Conservation (phyloP, 1,284 basidiomycete genomes). For the Golubevia pallescens region DNA sequence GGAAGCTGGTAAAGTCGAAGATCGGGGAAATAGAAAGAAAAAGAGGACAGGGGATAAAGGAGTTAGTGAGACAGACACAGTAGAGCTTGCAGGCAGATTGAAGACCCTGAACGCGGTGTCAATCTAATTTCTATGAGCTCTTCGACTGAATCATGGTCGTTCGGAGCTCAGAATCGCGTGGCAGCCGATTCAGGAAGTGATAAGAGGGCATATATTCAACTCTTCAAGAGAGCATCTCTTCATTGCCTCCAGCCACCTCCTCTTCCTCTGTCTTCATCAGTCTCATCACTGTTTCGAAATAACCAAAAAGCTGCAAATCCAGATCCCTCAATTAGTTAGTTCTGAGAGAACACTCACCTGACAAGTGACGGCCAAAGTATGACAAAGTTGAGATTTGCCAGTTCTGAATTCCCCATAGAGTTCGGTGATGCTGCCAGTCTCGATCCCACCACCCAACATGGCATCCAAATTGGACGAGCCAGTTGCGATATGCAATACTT, state of each 20-base stretch:
- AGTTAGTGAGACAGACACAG: too few relatives aligned
- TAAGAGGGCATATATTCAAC: neutral
- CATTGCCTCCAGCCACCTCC: neutral
- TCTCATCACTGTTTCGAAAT: too few relatives aligned
- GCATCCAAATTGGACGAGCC: conserved; percentile 96
- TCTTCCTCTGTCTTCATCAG: too few relatives aligned
- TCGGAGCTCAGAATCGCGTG: conserved; percentile 6
- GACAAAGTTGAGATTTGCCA: conserved; percentile 97
- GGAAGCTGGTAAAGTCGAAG: conserved; percentile 71
- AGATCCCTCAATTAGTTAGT: too few relatives aligned
- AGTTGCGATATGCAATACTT: conserved; percentile 95
- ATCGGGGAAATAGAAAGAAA: neutral
- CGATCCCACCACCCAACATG: conserved; percentile 93
- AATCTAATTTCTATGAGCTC: too few relatives aligned
- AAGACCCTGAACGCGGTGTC: too few relatives aligned
- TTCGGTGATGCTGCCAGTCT: conserved; percentile 98
- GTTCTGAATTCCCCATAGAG: conserved; percentile 98
- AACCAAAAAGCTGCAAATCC: too few relatives aligned
- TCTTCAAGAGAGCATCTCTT: neutral
- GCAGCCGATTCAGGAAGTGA: neutral
- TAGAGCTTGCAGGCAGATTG: too few relatives aligned
- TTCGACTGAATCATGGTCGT: too few relatives aligned
- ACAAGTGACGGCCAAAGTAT: conserved; percentile 96
- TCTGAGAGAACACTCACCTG: conserved; percentile 71
- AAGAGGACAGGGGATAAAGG: neutral